A percentile compares a stretch with the other conserved stretches of the same genome.
phyloP scores from a whole-genome alignment of 257 asterid species.

The Nicotiana attenuata region DNA sequence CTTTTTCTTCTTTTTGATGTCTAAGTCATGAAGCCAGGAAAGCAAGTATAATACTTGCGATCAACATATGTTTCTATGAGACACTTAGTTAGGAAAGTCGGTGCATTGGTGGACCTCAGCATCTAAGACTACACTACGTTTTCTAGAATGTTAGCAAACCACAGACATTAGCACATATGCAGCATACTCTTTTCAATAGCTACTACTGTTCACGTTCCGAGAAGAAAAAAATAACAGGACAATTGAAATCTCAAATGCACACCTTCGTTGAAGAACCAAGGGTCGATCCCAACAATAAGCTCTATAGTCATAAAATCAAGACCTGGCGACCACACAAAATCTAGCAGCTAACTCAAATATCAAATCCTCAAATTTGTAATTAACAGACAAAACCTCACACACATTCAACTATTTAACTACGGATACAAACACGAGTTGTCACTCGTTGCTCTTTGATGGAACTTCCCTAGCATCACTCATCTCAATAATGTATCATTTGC shows the following conservation, averaged over 20 bases:
- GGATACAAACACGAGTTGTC: too few relatives aligned
- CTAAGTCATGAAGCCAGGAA: not conserved
- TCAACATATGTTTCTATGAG: not conserved
- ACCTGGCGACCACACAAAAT: not conserved
- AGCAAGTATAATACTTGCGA: not conserved
- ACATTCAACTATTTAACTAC: too few relatives aligned
- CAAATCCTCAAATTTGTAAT: not conserved
- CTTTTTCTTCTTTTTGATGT: not conserved
- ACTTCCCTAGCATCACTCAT: too few relatives aligned
- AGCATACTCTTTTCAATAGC: not conserved
- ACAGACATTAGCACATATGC: not conserved
- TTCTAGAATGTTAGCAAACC: not conserved
- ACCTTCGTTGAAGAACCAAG: not conserved
- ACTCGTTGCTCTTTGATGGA: too few relatives aligned
- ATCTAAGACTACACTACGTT: not conserved
- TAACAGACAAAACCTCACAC: too few relatives aligned
- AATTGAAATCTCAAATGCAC: not conserved
- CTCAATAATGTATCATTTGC: too few relatives aligned
- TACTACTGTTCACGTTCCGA: not conserved
- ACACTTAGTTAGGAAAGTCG: not conserved
- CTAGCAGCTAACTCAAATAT: not conserved
- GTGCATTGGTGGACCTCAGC: not conserved
- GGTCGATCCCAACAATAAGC: not conserved
- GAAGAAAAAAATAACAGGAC: not conserved
- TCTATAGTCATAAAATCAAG: not conserved